Base-by-base conservation (phyloP, 352 stramenopile genomes). In the Thraustotheca clavata region DNA sequence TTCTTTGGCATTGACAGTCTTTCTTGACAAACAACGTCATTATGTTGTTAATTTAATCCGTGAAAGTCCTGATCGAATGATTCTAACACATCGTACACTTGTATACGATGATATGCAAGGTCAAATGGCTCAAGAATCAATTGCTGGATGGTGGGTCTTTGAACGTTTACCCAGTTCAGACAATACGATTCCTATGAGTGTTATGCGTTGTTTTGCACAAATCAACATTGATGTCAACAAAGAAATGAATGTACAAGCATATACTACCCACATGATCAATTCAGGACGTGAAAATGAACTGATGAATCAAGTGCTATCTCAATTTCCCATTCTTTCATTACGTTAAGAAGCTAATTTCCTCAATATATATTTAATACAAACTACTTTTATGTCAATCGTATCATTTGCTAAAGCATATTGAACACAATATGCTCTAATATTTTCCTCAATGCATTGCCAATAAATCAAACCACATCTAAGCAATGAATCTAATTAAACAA, bases 1-100 rank as follows among this genome's bases (percentile, higher is more conserved):
- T 41, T 54, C 41, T 24, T 14, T 62, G 5, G 55, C 38, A 9
- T 7, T 52, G n/a, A 52, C 43, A 24, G 43, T 52, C 9, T 52
- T 52, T 7, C 31, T 31, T 9, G 43, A 52, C 11, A 52, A 52
- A 18, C 11, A 31, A 18, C 43, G 43, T 24, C 43, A 52, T 24
- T 52, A 52, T 31, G 43, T 52, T 31, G 43, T 52, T 31, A 52
- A 52, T 31, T 26, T 52, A 11, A 18, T 52, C 2, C 43, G 43
- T 11, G 43, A 52, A 18, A 52, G 43, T 18, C 24, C 12, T 7
- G 3, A 52, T 9, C 43, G 43, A 24, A 52, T 24, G 11, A 52
- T 52, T 24, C 43, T 52, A n/a, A 62, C 55, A 5, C 34, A 62
- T 32, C 55, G 55, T 3, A 62, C 12, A 16, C 18, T 62, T 4